Percentiles rank a stretch among this genome's conserved stretches.
phyloP scores from a whole-genome alignment of 805 yeast species.

The Saccharomycopsis fodiens region DNA sequence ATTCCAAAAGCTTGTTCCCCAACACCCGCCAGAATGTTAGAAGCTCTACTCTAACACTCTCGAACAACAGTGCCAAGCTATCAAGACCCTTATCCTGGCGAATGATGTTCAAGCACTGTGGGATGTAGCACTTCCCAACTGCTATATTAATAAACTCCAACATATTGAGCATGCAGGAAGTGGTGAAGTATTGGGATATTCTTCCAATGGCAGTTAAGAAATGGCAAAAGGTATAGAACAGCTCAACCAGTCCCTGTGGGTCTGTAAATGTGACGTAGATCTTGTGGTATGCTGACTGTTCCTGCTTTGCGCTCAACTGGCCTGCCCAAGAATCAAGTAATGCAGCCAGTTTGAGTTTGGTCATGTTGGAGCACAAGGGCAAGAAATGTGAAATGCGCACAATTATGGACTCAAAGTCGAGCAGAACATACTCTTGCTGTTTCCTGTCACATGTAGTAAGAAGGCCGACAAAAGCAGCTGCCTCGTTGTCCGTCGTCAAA shows the following conservation, averaged over 20 bases:
- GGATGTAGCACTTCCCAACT: conserved; percentile 29
- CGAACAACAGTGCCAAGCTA: conserved; percentile 1
- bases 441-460: neutral
- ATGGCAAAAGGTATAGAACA: conserved; percentile 31
- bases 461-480: neutral
- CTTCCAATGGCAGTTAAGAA: conserved; percentile 30
- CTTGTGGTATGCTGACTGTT: conserved; percentile 26
- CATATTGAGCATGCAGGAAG: conserved; percentile 34
- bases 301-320: neutral
- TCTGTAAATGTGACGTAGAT: conserved; percentile 27
- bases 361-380: neutral
- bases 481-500: neutral
- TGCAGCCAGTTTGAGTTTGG: neutral
- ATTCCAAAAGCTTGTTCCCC: conserved; percentile 6
- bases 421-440: neutral
- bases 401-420: neutral
- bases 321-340: neutral
- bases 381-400: neutral
- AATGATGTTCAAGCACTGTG: conserved; percentile 22
- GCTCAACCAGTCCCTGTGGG: conserved; percentile 35
- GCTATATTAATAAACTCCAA: conserved; percentile 30
- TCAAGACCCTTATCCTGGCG: neutral
- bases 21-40: conserved; percentile 13
- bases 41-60: conserved; percentile 5
- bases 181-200: conserved; percentile 27